These are phyloP conservation scores for Phaeoacremonium minimum DNA, from an alignment of 2,329 filamentous ascomycete genomes.

Conservation along the genomic window DNA sequence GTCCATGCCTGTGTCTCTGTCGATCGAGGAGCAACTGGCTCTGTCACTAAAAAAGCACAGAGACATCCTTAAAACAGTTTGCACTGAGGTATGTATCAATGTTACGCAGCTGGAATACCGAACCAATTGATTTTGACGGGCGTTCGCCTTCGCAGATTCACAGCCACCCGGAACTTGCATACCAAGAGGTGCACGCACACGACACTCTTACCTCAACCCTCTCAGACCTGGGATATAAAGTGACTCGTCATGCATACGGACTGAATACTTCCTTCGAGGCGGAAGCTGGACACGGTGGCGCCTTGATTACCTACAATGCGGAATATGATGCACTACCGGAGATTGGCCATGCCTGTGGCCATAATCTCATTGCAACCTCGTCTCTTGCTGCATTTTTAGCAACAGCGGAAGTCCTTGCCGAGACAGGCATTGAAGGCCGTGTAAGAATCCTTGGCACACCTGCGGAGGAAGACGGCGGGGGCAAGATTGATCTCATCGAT, in stretches of 20 bases:
- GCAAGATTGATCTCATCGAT: conserved; percentile 33
- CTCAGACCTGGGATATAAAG: conserved; percentile 14
- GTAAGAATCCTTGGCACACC: conserved; percentile 3
- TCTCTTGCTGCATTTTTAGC: conserved; percentile 24
- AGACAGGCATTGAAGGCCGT: conserved; percentile 1
- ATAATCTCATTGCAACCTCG: conserved; percentile 25
- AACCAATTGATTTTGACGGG: neutral
- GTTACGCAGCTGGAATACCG: neutral
- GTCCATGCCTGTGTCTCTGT: neutral
- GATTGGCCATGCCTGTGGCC: conserved; percentile 24
- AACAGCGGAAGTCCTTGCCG: neutral
- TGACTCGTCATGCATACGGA: conserved; percentile 24
- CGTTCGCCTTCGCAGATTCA: no score
- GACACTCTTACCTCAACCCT: conserved; percentile 15
- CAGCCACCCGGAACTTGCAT: conserved; percentile 21
- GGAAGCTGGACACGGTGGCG: conserved; percentile 19
- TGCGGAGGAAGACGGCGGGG: conserved; percentile 2
- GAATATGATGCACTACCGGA: conserved; percentile 25
- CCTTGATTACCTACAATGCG: conserved; percentile 26
- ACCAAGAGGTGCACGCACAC: conserved; percentile 22
- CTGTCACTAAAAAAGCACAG: neutral
- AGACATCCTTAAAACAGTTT: neutral
- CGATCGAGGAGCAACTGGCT: neutral
- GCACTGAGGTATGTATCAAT: neutral
- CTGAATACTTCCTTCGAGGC: conserved; percentile 26